These are phyloP conservation scores for Tricladium varicosporioides DNA, from an alignment of 2,329 filamentous ascomycete species.

Conservation along the genomic window DNA sequence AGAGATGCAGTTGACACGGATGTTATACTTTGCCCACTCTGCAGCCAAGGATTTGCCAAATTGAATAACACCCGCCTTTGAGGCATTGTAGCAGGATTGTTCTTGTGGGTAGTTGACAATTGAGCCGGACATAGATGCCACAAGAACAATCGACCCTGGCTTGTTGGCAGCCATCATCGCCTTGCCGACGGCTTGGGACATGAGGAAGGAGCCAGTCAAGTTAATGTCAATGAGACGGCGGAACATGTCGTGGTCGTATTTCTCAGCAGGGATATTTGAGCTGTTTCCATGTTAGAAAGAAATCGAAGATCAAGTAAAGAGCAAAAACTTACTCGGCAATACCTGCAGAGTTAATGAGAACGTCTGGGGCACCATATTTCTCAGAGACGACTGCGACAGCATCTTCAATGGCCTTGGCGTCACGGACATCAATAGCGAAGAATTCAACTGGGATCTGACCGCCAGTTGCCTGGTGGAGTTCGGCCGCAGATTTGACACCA, in stretches of 20 bases:
- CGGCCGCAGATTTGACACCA: constrained; percentile 66
- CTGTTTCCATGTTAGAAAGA: constrained; percentile 31
- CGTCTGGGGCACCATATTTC: constrained; percentile 67
- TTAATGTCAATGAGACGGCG: constrained; percentile 80
- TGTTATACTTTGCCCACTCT: constrained; percentile 79
- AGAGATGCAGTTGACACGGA: constrained; percentile 81
- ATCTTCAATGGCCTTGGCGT: constrained; percentile 66
- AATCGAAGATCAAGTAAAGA: not conserved
- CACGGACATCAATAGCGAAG: constrained; percentile 77
- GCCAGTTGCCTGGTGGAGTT: constrained; percentile 70
- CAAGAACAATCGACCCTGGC: constrained; percentile 71
- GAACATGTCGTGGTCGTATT: constrained; percentile 74
- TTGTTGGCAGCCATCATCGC: constrained; percentile 71
- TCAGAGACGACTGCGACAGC: constrained; percentile 65
- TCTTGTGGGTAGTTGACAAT: constrained; percentile 86
- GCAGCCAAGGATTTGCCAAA: constrained; percentile 78
- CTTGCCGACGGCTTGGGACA: constrained; percentile 69
- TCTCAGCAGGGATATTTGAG: constrained; percentile 80
- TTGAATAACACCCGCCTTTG: constrained; percentile 77
- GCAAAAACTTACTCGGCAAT: constrained; percentile 63
- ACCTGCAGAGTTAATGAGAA: constrained; percentile 77
- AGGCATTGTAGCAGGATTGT: constrained; percentile 80
- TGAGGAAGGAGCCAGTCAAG: constrained; percentile 74
- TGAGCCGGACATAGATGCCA: constrained; percentile 78
- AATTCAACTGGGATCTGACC: constrained; percentile 63